Conservation (phyloP, 805 yeast species). For the Starmerella tilneyi region DNA sequence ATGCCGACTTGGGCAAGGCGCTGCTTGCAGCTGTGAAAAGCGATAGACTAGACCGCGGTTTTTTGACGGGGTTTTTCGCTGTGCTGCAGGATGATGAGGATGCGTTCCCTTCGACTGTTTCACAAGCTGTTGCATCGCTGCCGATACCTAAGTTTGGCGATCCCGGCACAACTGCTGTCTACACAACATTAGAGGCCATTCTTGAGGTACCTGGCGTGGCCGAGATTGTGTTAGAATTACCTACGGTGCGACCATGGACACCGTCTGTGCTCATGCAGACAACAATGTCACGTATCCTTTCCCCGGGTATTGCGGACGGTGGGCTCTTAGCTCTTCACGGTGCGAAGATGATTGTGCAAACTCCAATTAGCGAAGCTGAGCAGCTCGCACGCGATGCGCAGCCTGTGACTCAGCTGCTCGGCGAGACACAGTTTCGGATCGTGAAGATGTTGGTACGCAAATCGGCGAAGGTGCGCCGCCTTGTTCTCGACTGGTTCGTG, state of each 20-base stretch:
- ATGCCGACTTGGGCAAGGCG: constrained; percentile 3
- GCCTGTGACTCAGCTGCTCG: constrained; percentile 38
- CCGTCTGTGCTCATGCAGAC: not conserved
- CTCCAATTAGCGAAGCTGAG: constrained; percentile 29
- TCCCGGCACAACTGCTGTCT: constrained; percentile 5
- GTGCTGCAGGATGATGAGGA: not conserved
- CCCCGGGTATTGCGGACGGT: not conserved
- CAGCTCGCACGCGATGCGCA: constrained; percentile 30
- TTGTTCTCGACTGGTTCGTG: constrained; percentile 58
- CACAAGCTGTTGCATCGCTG: not conserved
- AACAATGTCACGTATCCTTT: constrained; percentile 6
- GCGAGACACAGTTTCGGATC: constrained; percentile 46
- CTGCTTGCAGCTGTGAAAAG: constrained; percentile 5
- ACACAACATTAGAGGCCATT: constrained; percentile 4
- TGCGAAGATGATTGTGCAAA: constrained; percentile 27
- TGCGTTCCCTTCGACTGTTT: not conserved
- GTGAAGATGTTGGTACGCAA: constrained; percentile 68
- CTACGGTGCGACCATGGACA: constrained; percentile 9
- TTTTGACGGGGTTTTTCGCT: not conserved
- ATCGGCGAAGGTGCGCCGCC: constrained; percentile 52
- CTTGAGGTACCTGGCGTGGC: constrained; percentile 4
- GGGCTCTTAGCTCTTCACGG: constrained; percentile 28
- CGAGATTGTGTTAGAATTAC: constrained; percentile 9
- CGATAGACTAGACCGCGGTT: not conserved
- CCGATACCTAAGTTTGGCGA: constrained; percentile 9